A percentile compares a stretch with the other conserved stretches of the same genome.
These are phyloP conservation scores for Ramularia collo-cygni DNA, from an alignment of 2,329 filamentous ascomycete genomes.

Conservation along the genomic window DNA sequence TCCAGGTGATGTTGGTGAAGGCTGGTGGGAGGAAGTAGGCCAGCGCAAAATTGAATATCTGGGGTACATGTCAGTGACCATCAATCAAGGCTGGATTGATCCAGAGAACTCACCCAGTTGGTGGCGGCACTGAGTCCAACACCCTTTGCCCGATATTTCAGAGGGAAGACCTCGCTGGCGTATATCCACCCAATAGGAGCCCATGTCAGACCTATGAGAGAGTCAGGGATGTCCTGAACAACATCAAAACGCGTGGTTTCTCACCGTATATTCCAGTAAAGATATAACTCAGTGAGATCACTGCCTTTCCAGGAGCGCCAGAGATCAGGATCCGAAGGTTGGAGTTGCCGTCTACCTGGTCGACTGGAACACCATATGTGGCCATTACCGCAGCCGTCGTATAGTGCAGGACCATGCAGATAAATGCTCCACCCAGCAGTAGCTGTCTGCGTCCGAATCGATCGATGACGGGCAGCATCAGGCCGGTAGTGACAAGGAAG, in stretches of 20 bases:
- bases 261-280: conserved; percentile 57
- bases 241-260: too few species aligned
- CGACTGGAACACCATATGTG: conserved; percentile 35
- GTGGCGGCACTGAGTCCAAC: conserved; percentile 51
- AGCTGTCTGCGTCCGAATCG: conserved; percentile 33
- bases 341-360: conserved; percentile 37
- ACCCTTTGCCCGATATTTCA: conserved; percentile 53
- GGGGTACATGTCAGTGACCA: background rate
- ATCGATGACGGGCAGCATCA: conserved; percentile 36
- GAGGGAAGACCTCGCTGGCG: conserved; percentile 56
- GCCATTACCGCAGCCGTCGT: conserved; percentile 42
- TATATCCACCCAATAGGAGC: conserved; percentile 61
- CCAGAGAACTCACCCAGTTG: conserved; percentile 39
- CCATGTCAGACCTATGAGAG: conserved; percentile 52
- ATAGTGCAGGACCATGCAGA: conserved; percentile 41
- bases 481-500: conserved; percentile 35
- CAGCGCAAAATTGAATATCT: conserved; percentile 39
- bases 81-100: too few species aligned
- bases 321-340: conserved; percentile 48
- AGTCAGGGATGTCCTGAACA: too few species aligned
- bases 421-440: conserved; percentile 36
- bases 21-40: conserved; percentile 53
- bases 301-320: conserved; percentile 49
- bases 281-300: conserved; percentile 59
- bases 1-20: conserved; percentile 52